Evolutionary conservation across 1,139 yeast genomes (phyloP).

Genomic region (Suhomyces choctaworum): DNA sequence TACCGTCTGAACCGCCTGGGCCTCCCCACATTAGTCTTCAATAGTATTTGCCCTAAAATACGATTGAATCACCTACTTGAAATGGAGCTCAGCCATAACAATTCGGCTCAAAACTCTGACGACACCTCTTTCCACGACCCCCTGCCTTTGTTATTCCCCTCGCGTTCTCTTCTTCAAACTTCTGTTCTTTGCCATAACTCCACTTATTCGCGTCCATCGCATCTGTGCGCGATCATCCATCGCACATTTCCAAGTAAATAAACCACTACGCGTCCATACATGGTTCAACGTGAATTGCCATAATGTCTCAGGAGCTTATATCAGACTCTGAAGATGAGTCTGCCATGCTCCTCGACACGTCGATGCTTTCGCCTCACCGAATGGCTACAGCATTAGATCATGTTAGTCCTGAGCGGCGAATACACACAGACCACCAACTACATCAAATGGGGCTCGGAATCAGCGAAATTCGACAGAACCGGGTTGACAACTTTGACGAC

Average conservation of each 20-base stretch:
- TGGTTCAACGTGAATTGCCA: background rate
- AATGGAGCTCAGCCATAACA: too few relatives aligned
- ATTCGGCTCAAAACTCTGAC: too few relatives aligned
- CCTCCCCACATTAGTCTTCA: too few relatives aligned
- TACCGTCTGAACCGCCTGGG: too few relatives aligned
- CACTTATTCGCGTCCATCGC: too few relatives aligned
- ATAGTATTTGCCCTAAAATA: too few relatives aligned
- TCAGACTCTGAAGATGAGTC: conserved; percentile 21
- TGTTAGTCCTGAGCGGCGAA: conserved; percentile 11
- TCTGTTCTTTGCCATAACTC: too few relatives aligned
- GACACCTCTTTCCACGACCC: too few relatives aligned
- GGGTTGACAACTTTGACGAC: conserved; percentile 1
- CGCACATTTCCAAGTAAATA: background rate
- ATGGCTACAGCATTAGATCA: conserved; percentile 11
- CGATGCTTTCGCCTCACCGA: conserved; percentile 15
- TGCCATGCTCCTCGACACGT: conserved; percentile 9
- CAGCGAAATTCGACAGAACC: background rate
- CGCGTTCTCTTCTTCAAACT: too few relatives aligned
- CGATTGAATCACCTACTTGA: too few relatives aligned
- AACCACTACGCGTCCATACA: conserved; percentile 2
- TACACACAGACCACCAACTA: background rate
- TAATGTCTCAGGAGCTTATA: conserved; percentile 15
- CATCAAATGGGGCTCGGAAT: background rate
- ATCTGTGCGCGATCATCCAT: too few relatives aligned
- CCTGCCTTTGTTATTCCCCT: too few relatives aligned